Base-by-base conservation (phyloP, 495 filamentous ascomycete genomes). In the Penicillium turbatum region DNA sequence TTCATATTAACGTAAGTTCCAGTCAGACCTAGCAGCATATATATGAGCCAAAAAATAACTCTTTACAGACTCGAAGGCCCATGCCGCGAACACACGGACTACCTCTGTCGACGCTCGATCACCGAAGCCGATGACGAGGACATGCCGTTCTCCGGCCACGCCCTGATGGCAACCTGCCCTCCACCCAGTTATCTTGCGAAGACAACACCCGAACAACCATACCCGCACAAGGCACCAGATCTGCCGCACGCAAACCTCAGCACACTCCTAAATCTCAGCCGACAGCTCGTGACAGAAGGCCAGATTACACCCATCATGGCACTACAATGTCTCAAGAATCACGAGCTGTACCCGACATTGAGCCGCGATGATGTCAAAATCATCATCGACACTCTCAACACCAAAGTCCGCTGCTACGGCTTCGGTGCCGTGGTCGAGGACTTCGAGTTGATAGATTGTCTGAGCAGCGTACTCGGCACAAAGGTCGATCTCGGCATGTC, bases 281-380 rank as follows among this genome's bases (percentile, higher is more conserved):
- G 84, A 60, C 81, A 87, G 59, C 78, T 97, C 6, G 85, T 92
- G 52, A 82, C 95, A 0, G 90, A 95, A 54, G 89, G 89, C 21
- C 93, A 98, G 70, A 87, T 98, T 66, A 96, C 92, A n/a, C 93
- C 93, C 0, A 86, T 97, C 49, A 93, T 93, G 90, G 92, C 92
- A 1, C 92, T 92, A 80, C 86, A 89, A 54, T 85, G 85, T 68
- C 79, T 98, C 27, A 77, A 88, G 42, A 77, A 76, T 41, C 84
- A 97, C 68, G 81, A 84, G 54, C 71, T 85, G 42, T 82, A 92
- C 49, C 56, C 54, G 2, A 78, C 85, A 51, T 66, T 98, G 59
- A 80, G 72, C 40, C 64, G 65, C 42, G 79, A 83, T 39, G 90
- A 98, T 57, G 81, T 97, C 63, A 80, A 82, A 64, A 75, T 76